Evolutionary conservation across 306 rosid genomes (phyloP).

Genomic region (Luffa aegyptiaca): DNA sequence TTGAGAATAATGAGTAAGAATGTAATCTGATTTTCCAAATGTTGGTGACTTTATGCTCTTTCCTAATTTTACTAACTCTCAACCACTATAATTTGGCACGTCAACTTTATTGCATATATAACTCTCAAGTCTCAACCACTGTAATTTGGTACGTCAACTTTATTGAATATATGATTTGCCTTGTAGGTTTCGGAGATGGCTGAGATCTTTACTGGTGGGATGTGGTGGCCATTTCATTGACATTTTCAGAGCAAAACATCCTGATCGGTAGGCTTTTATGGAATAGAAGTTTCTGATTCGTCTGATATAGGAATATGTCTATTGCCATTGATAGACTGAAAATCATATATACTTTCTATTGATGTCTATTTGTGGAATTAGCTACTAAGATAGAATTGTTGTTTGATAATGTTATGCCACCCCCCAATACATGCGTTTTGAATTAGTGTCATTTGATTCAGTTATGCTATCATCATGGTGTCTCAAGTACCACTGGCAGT

Average conservation of each 20-base stretch:
- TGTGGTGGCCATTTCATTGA: slow-evolving; percentile 64
- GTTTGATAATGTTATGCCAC: neutral
- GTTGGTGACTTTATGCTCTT: slow-evolving; percentile 6
- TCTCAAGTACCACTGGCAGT: neutral
- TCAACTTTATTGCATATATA: neutral
- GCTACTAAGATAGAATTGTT: neutral
- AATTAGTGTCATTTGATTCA: neutral
- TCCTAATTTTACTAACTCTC: neutral
- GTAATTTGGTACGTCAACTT: neutral
- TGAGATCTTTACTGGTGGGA: slow-evolving; percentile 57
- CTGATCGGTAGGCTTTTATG: slow-evolving; percentile 39
- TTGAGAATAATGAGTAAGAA: slow-evolving; percentile 70
- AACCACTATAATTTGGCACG: neutral
- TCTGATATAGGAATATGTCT: neutral
- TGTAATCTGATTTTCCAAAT: slow-evolving; percentile 13
- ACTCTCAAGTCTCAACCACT: neutral
- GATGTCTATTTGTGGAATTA: neutral
- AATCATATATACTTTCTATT: neutral
- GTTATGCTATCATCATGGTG: neutral
- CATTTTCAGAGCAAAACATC: slow-evolving; percentile 71
- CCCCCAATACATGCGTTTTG: neutral
- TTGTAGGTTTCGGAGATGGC: slow-evolving; percentile 85
- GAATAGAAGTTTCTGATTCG: neutral
- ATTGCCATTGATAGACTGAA: neutral
- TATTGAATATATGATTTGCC: slow-evolving; percentile 1